Percentiles rank a stretch among this genome's conserved stretches.
Conservation (phyloP, 306 rosid species). For the Ormosia emarginata region DNA sequence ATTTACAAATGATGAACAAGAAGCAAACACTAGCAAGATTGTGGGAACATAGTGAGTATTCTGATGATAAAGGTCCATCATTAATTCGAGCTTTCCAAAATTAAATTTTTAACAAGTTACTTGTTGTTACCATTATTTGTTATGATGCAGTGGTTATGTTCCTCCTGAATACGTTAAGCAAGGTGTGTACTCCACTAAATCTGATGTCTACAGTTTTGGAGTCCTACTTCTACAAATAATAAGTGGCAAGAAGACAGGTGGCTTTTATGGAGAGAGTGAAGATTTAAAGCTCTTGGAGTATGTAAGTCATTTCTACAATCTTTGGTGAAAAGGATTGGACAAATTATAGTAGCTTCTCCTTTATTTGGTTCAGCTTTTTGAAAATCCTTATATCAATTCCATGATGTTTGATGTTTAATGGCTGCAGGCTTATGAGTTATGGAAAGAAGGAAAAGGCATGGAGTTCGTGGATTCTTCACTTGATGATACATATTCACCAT, state of each 20-base stretch:
- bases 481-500: slow-evolving; percentile 30
- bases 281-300: slow-evolving; percentile 22
- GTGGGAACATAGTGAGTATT: slow-evolving; percentile 46
- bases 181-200: slow-evolving; percentile 34
- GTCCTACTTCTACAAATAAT: slow-evolving; percentile 41
- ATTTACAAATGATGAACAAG: slow-evolving; percentile 25
- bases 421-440: slow-evolving; percentile 36
- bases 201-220: slow-evolving; percentile 39
- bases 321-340: background rate
- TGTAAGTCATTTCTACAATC: slow-evolving; percentile 18
- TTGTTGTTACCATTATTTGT: background rate
- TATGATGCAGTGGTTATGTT: slow-evolving; percentile 32
- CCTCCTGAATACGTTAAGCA: slow-evolving; percentile 7
- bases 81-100: background rate
- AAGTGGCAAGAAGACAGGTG: slow-evolving; percentile 23
- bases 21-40: slow-evolving; percentile 34
- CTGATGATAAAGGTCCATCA: background rate
- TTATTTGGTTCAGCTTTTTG: background rate
- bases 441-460: slow-evolving; percentile 34
- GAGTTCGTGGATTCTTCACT: slow-evolving; percentile 34
- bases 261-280: slow-evolving; percentile 5
- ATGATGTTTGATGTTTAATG: background rate
- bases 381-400: background rate
- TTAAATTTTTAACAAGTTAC: background rate
- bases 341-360: background rate